Evolutionary conservation across 192 early-diverging fungal genomes (phyloP).

Genomic region (Funneliformis mosseae): DNA sequence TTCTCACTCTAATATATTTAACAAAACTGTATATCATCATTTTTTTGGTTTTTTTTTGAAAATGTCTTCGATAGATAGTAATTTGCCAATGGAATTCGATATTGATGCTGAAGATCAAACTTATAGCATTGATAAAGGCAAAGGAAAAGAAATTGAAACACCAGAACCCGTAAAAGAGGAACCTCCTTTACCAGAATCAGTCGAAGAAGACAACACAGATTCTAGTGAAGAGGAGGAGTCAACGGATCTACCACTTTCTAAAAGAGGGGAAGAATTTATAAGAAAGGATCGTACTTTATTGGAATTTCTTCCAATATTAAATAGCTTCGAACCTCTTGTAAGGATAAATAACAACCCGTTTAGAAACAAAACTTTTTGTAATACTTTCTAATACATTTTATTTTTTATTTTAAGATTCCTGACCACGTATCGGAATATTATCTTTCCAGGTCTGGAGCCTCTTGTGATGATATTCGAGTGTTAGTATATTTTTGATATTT

Average conservation of each 20-base stretch:
- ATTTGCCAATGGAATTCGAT: neutral
- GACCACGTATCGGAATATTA: constrained; percentile 96
- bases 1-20: neutral
- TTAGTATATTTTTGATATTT: constrained; percentile 44
- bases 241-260: neutral
- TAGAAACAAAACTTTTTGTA: neutral
- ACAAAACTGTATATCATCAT: too few species aligned
- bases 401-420: constrained; percentile 64
- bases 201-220: neutral
- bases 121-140: constrained; percentile 6
- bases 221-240: neutral
- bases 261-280: constrained; percentile 56
- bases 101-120: neutral
- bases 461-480: constrained; percentile 78
- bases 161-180: neutral
- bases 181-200: neutral
- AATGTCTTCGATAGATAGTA: neutral
- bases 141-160: constrained; percentile 14
- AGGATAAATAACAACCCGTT: constrained; percentile 1
- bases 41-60: neutral
- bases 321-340: constrained; percentile 83
- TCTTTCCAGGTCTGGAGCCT: constrained; percentile 73
- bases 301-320: constrained; percentile 88
- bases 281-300: constrained; percentile 73
- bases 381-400: neutral